Percentiles rank a stretch among this genome's conserved stretches.
Evolutionary conservation across 2,329 filamentous ascomycete species (phyloP).

Genomic region (Biscogniauxia marginata): DNA sequence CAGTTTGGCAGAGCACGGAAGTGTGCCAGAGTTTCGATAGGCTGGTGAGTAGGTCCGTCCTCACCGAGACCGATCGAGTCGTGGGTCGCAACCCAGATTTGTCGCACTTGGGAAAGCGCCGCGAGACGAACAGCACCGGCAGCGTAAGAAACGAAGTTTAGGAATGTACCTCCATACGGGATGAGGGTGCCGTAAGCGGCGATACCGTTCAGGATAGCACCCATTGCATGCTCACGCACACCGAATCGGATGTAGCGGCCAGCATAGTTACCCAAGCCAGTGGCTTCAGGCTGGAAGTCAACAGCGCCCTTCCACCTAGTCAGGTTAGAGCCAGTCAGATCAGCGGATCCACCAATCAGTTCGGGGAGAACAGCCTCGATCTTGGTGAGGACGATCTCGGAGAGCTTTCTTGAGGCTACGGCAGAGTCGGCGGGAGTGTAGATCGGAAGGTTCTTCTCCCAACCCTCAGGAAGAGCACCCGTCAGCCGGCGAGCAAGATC

Average conservation of each 20-base stretch:
- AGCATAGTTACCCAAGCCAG: conserved; percentile 81
- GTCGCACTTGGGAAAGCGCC: conserved; percentile 83
- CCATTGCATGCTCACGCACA: conserved; percentile 91
- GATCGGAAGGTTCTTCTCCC: conserved; percentile 89
- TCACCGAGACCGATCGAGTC: conserved; percentile 99
- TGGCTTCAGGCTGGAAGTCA: conserved; percentile 92
- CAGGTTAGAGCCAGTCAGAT: conserved; percentile 98
- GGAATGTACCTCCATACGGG: conserved; percentile 92
- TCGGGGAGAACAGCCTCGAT: conserved; percentile 82
- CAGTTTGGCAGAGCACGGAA: conserved; percentile 98
- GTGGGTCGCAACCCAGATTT: conserved; percentile 96
- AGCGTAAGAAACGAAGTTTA: conserved; percentile 99
- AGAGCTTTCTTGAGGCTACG: conserved; percentile 92
- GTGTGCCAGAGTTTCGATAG: conserved; percentile 95
- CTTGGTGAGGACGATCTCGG: conserved; percentile 87
- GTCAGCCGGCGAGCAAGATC: conserved; percentile 80
- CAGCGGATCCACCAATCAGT: conserved; percentile 91
- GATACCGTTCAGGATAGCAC: conserved; percentile 91
- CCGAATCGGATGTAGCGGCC: conserved; percentile 93
- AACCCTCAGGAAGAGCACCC: conserved; percentile 87
- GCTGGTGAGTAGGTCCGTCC: conserved; percentile 98
- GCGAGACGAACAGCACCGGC: conserved; percentile 94
- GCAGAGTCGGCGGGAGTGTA: conserved; percentile 86
- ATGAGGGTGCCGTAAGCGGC: conserved; percentile 93
- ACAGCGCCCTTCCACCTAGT: conserved; percentile 96